phyloP scores from a whole-genome alignment of 1,139 yeast genomes.

The Nematodospora anomalae region DNA sequence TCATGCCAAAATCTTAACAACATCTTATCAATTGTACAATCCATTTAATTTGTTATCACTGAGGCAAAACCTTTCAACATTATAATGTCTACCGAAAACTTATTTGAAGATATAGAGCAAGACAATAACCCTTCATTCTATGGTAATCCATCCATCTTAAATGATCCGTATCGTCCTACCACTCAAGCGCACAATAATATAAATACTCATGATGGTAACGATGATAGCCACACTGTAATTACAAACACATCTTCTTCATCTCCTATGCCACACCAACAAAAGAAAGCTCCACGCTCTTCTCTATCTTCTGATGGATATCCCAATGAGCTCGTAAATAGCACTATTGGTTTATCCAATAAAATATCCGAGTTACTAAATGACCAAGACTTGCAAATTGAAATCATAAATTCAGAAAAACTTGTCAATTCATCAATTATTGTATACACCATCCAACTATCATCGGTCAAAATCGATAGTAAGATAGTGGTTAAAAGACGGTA shows the following conservation, averaged over 20 bases:
- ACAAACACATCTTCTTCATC: conserved; percentile 1
- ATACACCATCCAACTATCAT: conserved; percentile 36
- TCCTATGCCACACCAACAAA: conserved; percentile 1
- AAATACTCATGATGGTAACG: not conserved
- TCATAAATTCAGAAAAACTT: conserved; percentile 38
- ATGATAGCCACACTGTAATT: conserved; percentile 6
- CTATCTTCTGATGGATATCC: conserved; percentile 10
- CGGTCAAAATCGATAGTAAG: conserved; percentile 15
- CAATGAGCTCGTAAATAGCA: conserved; percentile 31
- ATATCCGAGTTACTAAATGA: conserved; percentile 32
- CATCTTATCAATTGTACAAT: too few relatives aligned
- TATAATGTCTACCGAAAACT: conserved; percentile 17
- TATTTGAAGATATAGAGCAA: conserved; percentile 45
- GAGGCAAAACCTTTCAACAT: too few relatives aligned
- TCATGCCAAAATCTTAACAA: too few relatives aligned
- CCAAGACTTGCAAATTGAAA: conserved; percentile 29
- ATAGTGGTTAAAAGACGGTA: conserved; percentile 50
- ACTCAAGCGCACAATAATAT: not conserved
- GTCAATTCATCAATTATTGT: conserved; percentile 43
- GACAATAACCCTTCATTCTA: conserved; percentile 51
- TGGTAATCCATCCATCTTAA: conserved; percentile 31
- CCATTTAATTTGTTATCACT: too few relatives aligned
- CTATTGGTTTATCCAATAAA: conserved; percentile 41
- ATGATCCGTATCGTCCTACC: conserved; percentile 26
- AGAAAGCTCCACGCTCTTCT: conserved; percentile 2